Percentiles rank a stretch among this genome's conserved stretches.
These are phyloP conservation scores for Hansfordia pulvinata DNA, from an alignment of 2,329 filamentous ascomycete genomes.

Conservation along the genomic window DNA sequence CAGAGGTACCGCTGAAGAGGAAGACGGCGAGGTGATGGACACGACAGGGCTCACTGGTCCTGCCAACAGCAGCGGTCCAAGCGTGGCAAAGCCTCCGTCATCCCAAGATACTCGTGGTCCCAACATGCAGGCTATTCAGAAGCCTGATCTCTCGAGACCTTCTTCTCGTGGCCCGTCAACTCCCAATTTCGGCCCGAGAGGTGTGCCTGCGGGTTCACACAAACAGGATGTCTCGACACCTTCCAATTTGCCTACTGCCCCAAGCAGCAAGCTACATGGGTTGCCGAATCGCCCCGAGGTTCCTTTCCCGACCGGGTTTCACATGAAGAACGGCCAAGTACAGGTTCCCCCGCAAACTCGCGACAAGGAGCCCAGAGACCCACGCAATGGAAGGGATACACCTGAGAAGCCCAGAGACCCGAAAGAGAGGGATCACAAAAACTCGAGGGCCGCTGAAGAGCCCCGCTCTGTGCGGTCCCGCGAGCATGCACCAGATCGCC, in stretches of 20 bases:
- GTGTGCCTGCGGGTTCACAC: no score
- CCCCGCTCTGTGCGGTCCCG: constrained; percentile 25
- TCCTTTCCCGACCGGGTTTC: constrained; percentile 33
- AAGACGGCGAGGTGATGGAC: constrained; percentile 66
- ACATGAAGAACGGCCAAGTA: constrained; percentile 23
- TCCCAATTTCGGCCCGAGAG: no score
- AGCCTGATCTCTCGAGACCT: constrained; percentile 8
- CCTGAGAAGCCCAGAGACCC: constrained; percentile 8
- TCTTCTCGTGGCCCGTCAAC: constrained; percentile 11
- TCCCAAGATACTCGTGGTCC: no score
- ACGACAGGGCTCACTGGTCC: no score
- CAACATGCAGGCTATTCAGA: no score
- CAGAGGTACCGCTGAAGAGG: constrained; percentile 35
- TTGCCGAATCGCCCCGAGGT: constrained; percentile 47
- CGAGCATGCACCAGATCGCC: constrained; percentile 28
- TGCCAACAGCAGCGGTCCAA: no score
- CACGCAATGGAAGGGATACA: constrained; percentile 18
- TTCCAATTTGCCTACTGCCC: constrained; percentile 12
- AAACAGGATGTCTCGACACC: constrained; percentile 18
- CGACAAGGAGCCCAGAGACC: constrained; percentile 15
- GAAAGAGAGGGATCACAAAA: constrained; percentile 24
- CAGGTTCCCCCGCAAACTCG: constrained; percentile 17
- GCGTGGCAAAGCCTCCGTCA: no score
- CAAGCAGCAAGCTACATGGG: constrained; percentile 17
- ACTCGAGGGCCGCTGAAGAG: constrained; percentile 23